Evolutionary conservation across 2,329 filamentous ascomycete species (phyloP).

Genomic region (Chalaropsis ovoidea): DNA sequence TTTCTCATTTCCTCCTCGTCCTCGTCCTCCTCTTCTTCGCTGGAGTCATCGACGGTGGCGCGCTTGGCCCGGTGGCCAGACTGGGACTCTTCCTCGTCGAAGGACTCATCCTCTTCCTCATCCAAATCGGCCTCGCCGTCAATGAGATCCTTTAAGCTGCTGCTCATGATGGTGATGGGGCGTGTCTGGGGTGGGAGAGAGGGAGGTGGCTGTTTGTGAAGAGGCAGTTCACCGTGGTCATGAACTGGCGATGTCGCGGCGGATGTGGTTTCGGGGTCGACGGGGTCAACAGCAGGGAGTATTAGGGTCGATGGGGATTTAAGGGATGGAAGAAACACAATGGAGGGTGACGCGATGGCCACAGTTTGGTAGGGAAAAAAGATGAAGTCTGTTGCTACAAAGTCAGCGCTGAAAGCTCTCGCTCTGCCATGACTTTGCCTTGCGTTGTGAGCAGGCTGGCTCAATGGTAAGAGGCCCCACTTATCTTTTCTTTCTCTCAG

Average conservation of each 20-base stretch:
- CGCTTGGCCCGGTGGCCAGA: conserved; percentile 11
- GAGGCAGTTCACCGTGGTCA: background rate
- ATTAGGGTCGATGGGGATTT: background rate
- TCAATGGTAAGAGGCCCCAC: conserved; percentile 17
- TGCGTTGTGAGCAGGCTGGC: conserved; percentile 6
- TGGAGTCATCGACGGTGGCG: conserved; percentile 54
- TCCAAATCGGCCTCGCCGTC: conserved; percentile 78
- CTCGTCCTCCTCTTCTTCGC: conserved; percentile 85
- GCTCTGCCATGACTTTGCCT: background rate
- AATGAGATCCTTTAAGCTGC: conserved; percentile 63
- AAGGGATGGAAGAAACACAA: background rate
- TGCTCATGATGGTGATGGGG: conserved; percentile 41
- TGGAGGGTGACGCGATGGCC: background rate
- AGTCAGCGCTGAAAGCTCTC: background rate
- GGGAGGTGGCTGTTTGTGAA: background rate
- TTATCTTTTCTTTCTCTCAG: conserved; percentile 24
- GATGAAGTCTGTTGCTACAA: background rate
- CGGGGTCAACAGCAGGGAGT: background rate
- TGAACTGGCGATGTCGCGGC: background rate
- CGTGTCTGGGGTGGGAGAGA: background rate
- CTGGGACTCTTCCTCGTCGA: conserved; percentile 57
- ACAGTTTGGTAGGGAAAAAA: background rate
- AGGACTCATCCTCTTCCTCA: conserved; percentile 75
- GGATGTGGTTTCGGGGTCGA: background rate
- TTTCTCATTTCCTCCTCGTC: conserved; percentile 79